Percentiles rank a stretch among this genome's conserved stretches.
These are phyloP conservation scores for Fusarium pseudonygamai DNA, from an alignment of 2,329 filamentous ascomycete species.

Conservation along the genomic window DNA sequence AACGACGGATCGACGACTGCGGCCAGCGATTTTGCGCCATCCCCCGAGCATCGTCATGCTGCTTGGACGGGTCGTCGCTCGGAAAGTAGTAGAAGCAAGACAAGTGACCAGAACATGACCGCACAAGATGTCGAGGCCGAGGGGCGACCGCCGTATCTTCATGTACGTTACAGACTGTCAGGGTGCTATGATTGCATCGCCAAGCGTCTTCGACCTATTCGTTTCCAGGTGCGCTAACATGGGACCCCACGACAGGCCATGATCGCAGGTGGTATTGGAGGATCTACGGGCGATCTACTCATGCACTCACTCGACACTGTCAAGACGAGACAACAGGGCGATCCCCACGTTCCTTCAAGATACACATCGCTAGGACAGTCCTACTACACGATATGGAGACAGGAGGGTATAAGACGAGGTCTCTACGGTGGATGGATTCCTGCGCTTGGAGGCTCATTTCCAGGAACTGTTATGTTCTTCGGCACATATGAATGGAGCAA, in stretches of 20 bases:
- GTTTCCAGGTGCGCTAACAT: slow-evolving; percentile 32
- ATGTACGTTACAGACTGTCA: slow-evolving; percentile 47
- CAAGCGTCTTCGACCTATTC: not conserved
- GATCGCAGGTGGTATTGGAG: slow-evolving; percentile 93
- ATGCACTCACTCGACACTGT: slow-evolving; percentile 99
- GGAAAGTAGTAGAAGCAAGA: slow-evolving; percentile 41
- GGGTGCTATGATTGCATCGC: not conserved
- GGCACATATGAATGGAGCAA: slow-evolving; percentile 97
- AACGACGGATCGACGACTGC: slow-evolving; percentile 28
- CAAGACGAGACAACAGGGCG: slow-evolving; percentile 97
- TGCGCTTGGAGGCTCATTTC: slow-evolving; percentile 90
- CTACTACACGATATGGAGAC: slow-evolving; percentile 90
- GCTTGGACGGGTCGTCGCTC: slow-evolving; percentile 39
- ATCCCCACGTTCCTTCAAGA: slow-evolving; percentile 90
- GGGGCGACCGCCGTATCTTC: slow-evolving; percentile 55
- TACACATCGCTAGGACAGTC: slow-evolving; percentile 91
- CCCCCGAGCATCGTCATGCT: slow-evolving; percentile 48
- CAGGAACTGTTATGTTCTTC: slow-evolving; percentile 94
- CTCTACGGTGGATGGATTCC: slow-evolving; percentile 95
- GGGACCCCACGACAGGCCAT: slow-evolving; percentile 71
- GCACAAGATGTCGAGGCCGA: slow-evolving; percentile 53
- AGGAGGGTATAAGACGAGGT: slow-evolving; percentile 87
- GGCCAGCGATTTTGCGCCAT: slow-evolving; percentile 36
- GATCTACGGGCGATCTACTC: slow-evolving; percentile 92
- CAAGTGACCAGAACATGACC: slow-evolving; percentile 47